Percentiles rank a stretch among this genome's conserved stretches.
Conservation (phyloP, 2,329 filamentous ascomycete genomes). For the Clonostachys rosea region DNA sequence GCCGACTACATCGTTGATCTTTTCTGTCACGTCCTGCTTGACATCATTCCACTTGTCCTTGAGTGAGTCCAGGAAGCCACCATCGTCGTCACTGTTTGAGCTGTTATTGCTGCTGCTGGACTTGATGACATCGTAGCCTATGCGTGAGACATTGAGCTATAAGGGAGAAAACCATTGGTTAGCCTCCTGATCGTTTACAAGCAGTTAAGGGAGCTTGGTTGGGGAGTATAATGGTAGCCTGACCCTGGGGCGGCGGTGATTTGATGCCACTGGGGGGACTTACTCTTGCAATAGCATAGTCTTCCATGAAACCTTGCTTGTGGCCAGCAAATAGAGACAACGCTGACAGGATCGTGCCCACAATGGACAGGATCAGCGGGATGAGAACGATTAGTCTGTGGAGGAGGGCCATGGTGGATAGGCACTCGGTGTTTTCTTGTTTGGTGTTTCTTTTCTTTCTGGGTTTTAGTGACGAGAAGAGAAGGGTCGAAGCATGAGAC, state of each 20-base stretch:
- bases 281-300: conserved; percentile 33
- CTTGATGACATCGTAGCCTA: conserved; percentile 24
- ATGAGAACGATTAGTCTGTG: conserved; percentile 22
- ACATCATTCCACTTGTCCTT: conserved; percentile 20
- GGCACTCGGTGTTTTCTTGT: no score
- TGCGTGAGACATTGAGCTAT: conserved; percentile 30
- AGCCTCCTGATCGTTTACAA: background rate
- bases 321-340: conserved; percentile 33
- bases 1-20: conserved; percentile 31
- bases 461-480: no score
- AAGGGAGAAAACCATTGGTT: background rate
- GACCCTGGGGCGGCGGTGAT: no score
- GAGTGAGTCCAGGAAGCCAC: conserved; percentile 19
- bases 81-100: conserved; percentile 9
- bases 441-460: no score
- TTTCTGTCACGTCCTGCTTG: conserved; percentile 25
- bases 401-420: conserved; percentile 7
- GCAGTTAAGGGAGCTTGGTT: background rate
- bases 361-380: conserved; percentile 28
- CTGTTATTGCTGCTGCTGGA: conserved; percentile 12
- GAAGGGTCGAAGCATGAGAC: no score
- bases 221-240: no score
- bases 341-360: conserved; percentile 29
- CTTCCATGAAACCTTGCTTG: conserved; percentile 34
- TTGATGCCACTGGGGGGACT: conserved; percentile 2